Evolutionary conservation across 257 asterid genomes (phyloP), one percentile per base, ranked within the genome.

Genomic region (Solanum sitiens): DNA sequence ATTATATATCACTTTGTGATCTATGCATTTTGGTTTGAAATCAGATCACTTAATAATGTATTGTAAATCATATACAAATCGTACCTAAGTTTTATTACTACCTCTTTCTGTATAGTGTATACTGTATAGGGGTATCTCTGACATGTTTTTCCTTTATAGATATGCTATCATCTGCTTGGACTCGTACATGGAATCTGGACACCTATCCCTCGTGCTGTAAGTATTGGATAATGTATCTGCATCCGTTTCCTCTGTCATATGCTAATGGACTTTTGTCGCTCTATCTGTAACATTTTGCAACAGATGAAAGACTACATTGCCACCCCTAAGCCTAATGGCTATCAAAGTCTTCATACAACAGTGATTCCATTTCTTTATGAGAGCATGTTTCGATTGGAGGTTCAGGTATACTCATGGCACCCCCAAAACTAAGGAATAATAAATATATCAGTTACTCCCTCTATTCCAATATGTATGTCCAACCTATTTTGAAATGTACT

Each of bases 291-390:
- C 74, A 47, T 86, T 71, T 87, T 90, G 70, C 90, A 68, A 91
- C 95, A 96, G 99, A 94, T 95, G 96, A 96, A 96, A 92, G 99
- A 96, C 90, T 96, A 96, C 85, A 94, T 96, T 86, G 98, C 99
- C 87, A 96, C 99, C 70, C 95, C 99, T 21, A 72, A 92, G 86
- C 98, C 99, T 50, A 96, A 96, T 89, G 99, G 99, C 87, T 96
- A 96, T 92, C 98, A 96, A 88, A 93, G 98, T 92, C 98, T 96
- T 92, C 99, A 96, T 90, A 95, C 99, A 76, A 95, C 98, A 50
- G 99, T 94, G 68, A 96, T 96, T 86, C 98, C 99, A 86, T 96
- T 96, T 93, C 98, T 95, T 68, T 95, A 96, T 86, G 98, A 95
- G 93, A 96, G 98, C 93, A 95, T 94, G 99, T 92, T 96, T 89